phyloP scores from a whole-genome alignment of 371 early-diverging fungal genomes.

The Nosema granulosis region DNA sequence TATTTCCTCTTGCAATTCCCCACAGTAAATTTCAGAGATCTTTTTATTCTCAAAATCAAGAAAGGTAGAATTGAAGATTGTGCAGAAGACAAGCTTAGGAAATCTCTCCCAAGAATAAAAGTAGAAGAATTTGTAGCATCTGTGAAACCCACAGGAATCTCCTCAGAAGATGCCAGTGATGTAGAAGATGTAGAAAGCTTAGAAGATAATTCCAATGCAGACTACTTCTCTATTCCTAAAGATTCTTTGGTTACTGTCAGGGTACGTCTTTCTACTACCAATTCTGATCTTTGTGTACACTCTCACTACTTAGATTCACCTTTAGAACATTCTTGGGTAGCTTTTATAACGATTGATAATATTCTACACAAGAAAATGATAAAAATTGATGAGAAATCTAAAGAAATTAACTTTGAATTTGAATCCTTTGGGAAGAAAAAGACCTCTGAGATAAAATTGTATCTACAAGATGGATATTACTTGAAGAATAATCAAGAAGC shows the following conservation, averaged over 20 bases:
- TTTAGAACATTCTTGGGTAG: conserved; percentile 22
- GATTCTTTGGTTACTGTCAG: conserved; percentile 23
- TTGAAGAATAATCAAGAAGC: conserved; percentile 30
- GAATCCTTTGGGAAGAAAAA: conserved; percentile 8
- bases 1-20: conserved; percentile 62
- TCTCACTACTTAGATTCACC: conserved; percentile 8
- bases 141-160: conserved; percentile 23
- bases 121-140: conserved; percentile 38
- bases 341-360: conserved; percentile 38
- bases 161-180: conserved; percentile 5
- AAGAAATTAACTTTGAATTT: conserved; percentile 26
- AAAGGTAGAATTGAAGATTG: conserved; percentile 25
- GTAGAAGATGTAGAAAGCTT: conserved; percentile 14
- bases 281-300: conserved; percentile 23
- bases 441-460: conserved; percentile 21
- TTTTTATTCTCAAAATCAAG: conserved; percentile 48
- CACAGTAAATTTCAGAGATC: conserved; percentile 42
- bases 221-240: conserved; percentile 6
- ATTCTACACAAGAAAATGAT: conserved; percentile 19
- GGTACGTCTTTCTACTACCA: background rate
- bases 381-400: conserved; percentile 7
- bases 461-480: conserved; percentile 35
- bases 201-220: background rate
- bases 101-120: conserved; percentile 18
- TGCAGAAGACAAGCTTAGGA: conserved; percentile 23